Percentiles rank a stretch among this genome's conserved stretches.
phyloP scores from a whole-genome alignment of 805 yeast species.

The Wickerhamiella siamensis region DNA sequence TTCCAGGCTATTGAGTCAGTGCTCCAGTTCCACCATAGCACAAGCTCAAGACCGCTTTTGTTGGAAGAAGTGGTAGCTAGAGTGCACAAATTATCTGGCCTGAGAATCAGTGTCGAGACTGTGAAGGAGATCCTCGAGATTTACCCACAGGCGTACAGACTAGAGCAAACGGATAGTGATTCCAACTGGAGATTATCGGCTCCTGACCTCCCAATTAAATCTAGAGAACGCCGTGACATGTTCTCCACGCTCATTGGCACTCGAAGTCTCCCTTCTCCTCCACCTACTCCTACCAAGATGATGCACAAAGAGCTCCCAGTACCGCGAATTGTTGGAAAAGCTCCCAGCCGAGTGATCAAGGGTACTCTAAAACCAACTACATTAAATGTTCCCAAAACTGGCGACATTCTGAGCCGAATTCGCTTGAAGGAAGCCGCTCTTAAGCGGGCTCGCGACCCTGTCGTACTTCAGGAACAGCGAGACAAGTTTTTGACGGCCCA shows the following conservation, averaged over 20 bases:
- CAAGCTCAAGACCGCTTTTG: constrained; percentile 15
- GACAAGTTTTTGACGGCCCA: constrained; percentile 17
- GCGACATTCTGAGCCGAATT: constrained; percentile 21
- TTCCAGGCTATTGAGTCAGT: constrained; percentile 18
- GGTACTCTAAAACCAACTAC: background rate
- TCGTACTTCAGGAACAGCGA: constrained; percentile 5
- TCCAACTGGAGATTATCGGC: constrained; percentile 6
- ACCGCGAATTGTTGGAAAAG: background rate
- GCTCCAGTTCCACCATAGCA: constrained; percentile 15
- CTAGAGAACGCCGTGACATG: constrained; percentile 2
- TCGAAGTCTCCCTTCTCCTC: background rate
- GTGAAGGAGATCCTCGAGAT: constrained; percentile 15
- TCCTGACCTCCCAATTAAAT: constrained; percentile 8
- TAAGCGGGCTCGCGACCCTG: constrained; percentile 3
- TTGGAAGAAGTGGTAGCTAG: constrained; percentile 13
- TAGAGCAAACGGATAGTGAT: constrained; percentile 5
- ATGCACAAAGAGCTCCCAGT: too few relatives aligned
- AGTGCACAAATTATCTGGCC: constrained; percentile 13
- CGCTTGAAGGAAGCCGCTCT: constrained; percentile 20
- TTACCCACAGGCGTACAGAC: constrained; percentile 17
- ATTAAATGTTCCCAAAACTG: constrained; percentile 3
- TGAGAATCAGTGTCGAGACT: constrained; percentile 11
- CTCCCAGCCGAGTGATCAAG: constrained; percentile 1
- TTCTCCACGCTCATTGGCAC: background rate
- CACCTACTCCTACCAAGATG: background rate